A percentile compares a stretch with the other conserved stretches of the same genome.
Conservation (phyloP, 179 eudicot genomes). For the Pouteria campechiana region DNA sequence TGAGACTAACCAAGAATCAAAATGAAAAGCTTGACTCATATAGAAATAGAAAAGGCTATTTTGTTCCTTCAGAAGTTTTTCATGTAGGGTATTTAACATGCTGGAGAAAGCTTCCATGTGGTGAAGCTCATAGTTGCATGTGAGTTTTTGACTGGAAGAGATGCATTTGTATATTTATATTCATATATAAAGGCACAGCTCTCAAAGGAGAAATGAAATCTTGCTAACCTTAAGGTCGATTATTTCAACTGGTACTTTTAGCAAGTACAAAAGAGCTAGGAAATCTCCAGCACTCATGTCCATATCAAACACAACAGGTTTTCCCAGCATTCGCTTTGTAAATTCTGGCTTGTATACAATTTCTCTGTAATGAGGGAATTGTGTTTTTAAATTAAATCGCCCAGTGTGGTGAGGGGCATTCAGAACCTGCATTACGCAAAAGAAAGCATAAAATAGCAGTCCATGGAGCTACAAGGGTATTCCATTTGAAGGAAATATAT, state of each 20-base stretch:
- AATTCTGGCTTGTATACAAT: slow-evolving; percentile 40
- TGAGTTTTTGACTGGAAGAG: too few relatives aligned
- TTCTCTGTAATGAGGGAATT: slow-evolving; percentile 52
- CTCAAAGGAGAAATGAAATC: too few relatives aligned
- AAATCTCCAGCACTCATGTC: slow-evolving; percentile 88
- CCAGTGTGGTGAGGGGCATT: slow-evolving; percentile 55
- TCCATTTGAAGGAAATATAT: too few relatives aligned
- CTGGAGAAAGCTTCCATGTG: too few relatives aligned
- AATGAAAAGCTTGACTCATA: not conserved
- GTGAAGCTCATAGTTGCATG: too few relatives aligned
- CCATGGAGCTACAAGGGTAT: too few relatives aligned
- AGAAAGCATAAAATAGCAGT: too few relatives aligned
- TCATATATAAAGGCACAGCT: too few relatives aligned
- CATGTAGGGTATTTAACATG: too few relatives aligned
- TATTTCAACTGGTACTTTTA: slow-evolving; percentile 48
- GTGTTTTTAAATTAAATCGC: slow-evolving; percentile 65
- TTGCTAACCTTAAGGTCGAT: slow-evolving; percentile 66
- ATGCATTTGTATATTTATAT: too few relatives aligned
- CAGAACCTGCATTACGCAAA: slow-evolving; percentile 34
- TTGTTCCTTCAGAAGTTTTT: too few relatives aligned
- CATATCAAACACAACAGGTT: slow-evolving; percentile 58
- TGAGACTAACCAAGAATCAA: not conserved
- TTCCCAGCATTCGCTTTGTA: slow-evolving; percentile 32
- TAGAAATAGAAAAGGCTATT: not conserved
- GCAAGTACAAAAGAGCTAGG: slow-evolving; percentile 60